Conservation (phyloP, 108 stramenopile genomes). For the Mediolabrus comicus region DNA sequence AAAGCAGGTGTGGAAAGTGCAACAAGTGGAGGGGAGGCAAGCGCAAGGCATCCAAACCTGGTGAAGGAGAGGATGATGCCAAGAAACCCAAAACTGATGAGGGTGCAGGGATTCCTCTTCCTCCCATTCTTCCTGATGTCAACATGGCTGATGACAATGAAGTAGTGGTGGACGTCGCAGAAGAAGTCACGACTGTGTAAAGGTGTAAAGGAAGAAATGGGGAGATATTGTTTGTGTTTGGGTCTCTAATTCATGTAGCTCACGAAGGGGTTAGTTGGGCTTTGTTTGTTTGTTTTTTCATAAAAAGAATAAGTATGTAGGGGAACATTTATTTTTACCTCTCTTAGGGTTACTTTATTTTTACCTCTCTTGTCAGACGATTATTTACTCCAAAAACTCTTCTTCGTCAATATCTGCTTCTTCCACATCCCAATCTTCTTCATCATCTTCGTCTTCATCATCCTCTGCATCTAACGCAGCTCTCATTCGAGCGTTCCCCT, state of each 20-base stretch:
- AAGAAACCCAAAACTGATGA: neutral
- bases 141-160: neutral
- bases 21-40: constrained; percentile 1
- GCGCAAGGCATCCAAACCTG: neutral
- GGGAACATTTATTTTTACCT: neutral
- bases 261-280: neutral
- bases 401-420: constrained; percentile 8
- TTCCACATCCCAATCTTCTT: neutral
- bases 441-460: constrained; percentile 10
- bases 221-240: neutral
- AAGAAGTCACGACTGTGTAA: neutral
- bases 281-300: neutral
- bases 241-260: neutral
- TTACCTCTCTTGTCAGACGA: neutral
- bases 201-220: too few relatives aligned
- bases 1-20: neutral
- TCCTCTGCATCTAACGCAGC: constrained; percentile 11
- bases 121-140: neutral
- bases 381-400: neutral
- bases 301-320: neutral
- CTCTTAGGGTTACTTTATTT: neutral
- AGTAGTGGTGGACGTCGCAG: neutral
- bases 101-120: neutral
- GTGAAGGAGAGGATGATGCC: neutral
- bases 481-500: constrained; percentile 25